Evolutionary conservation across 2,329 filamentous ascomycete species (phyloP), one percentile per base, ranked within the genome.

Genomic region (Alternaria postmessia): DNA sequence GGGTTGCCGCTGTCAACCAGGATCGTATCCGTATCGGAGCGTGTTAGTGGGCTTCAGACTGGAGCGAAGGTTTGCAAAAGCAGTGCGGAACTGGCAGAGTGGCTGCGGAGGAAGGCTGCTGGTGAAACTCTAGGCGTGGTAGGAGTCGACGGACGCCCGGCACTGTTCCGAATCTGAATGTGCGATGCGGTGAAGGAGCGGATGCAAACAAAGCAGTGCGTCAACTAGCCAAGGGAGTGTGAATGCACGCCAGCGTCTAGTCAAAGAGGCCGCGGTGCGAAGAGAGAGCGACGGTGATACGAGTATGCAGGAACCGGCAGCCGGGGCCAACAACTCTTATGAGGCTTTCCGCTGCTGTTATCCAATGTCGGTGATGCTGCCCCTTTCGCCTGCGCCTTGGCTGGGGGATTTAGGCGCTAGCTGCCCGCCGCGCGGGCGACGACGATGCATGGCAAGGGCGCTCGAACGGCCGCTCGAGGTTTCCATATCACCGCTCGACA

Each of bases 281-380:
- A 58, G 53, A 57, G 54, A 55, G 52, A 57, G 58, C 51, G 30
- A 56, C 43, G 28, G 34, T 43, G 41, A 32, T 24, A 18, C 14
- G 54, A 43, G 51, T 28, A 48, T 42, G 51, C 26, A 54, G 51
- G 38, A 42, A 22, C 54, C 51, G 38, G 36, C 44, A 41, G 44
- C 55, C 55, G 59, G 65, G 66, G 56, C 54, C 53, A 55, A 28
- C n/a, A 26, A 63, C 44, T 57, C 61, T 64, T 65, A 65, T 67
- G 60, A 61, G 59, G 57, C 56, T 49, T 22, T 36, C 20, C 32
- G 46, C 30, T 59, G 55, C 44, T 53, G 28, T 55, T 46, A 53
- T 46, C 63, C 68, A 68, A 70, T 69, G 66, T 72, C 66, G 66
- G 69, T 67, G 58, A 65, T 67, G 67, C 59, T 52, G 54, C 69